Evolutionary conservation across 495 filamentous ascomycete genomes (phyloP).

Genomic region (Extremus antarcticus): DNA sequence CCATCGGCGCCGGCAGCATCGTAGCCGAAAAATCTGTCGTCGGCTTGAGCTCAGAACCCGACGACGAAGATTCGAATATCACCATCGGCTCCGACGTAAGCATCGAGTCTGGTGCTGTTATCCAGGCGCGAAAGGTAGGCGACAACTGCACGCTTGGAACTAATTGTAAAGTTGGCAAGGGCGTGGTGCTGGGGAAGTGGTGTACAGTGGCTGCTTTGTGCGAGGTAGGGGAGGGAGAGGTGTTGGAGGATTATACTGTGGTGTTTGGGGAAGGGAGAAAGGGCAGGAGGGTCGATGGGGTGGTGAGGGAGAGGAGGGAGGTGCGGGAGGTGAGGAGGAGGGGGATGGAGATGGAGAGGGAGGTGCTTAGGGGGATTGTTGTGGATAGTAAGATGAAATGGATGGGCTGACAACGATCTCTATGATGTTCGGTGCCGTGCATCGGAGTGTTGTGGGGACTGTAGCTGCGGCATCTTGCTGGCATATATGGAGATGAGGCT

Average conservation of each 20-base stretch:
- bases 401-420: no score
- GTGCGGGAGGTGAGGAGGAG: constrained; percentile 44
- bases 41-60: constrained; percentile 17
- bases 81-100: constrained; percentile 46
- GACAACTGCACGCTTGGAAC: constrained; percentile 54
- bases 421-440: no score
- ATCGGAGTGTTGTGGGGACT: no score
- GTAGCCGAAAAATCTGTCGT: constrained; percentile 51
- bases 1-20: constrained; percentile 61
- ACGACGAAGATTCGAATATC: constrained; percentile 29
- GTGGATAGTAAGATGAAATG: background rate
- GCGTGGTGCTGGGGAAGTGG: constrained; percentile 50
- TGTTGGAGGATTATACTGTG: constrained; percentile 54
- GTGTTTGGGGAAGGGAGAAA: constrained; percentile 37
- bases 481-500: no score
- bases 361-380: constrained; percentile 50
- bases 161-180: constrained; percentile 47
- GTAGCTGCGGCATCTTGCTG: no score
- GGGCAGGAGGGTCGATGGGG: constrained; percentile 42
- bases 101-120: constrained; percentile 48
- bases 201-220: constrained; percentile 46
- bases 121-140: constrained; percentile 52
- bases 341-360: constrained; percentile 49
- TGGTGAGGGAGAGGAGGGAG: constrained; percentile 28
- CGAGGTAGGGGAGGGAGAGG: constrained; percentile 42